Percentiles rank a stretch among this genome's conserved stretches.
phyloP scores from a whole-genome alignment of 2,329 filamentous ascomycete genomes.

The Arachnomyces sp. region DNA sequence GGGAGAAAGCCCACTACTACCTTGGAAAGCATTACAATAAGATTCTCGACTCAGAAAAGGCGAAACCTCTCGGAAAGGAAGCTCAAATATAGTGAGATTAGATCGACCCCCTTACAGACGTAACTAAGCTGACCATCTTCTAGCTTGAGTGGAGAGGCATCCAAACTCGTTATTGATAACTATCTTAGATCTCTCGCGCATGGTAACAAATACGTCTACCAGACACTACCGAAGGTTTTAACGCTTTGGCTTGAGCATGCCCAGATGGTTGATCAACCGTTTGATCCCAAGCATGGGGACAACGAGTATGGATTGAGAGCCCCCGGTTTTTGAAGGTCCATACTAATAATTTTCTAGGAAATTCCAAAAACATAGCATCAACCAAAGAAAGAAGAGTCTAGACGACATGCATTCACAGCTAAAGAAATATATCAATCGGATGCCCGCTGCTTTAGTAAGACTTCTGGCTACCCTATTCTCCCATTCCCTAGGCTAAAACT shows the following conservation, averaged over 20 bases:
- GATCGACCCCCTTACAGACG: no score
- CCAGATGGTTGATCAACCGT: conserved; percentile 57
- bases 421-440: conserved; percentile 61
- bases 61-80: conserved; percentile 66
- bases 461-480: neutral
- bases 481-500: conserved; percentile 14
- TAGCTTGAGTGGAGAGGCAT: conserved; percentile 66
- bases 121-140: conserved; percentile 20
- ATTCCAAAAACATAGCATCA: conserved; percentile 40
- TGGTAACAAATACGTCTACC: conserved; percentile 92
- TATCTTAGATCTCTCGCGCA: conserved; percentile 79
- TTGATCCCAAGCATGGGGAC: conserved; percentile 43
- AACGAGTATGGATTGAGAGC: conserved; percentile 29
- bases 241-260: conserved; percentile 94
- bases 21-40: conserved; percentile 97
- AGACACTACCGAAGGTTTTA: conserved; percentile 82
- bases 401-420: conserved; percentile 64
- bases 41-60: conserved; percentile 79
- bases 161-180: conserved; percentile 86
- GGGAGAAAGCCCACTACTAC: conserved; percentile 98
- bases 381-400: conserved; percentile 55
- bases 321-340: conserved; percentile 1
- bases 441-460: conserved; percentile 39
- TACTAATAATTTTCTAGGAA: conserved; percentile 23
- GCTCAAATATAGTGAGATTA: conserved; percentile 52